Percentiles rank a stretch among this genome's conserved stretches.
Conservation (phyloP, 257 asterid species). For the Penstemon davidsonii region DNA sequence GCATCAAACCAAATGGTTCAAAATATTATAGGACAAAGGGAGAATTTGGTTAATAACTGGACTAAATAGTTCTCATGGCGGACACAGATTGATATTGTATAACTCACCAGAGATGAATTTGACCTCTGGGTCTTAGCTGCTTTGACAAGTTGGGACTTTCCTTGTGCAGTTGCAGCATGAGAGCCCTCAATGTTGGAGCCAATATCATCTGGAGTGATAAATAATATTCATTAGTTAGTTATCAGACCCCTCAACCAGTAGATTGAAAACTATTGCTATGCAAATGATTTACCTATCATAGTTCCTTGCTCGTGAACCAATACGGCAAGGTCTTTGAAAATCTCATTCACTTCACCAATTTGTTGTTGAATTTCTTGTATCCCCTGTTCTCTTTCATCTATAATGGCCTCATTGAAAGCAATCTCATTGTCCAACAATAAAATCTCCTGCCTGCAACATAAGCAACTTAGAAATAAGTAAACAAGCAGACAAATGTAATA, state of each 20-base stretch:
- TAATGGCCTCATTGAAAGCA: constrained; percentile 84
- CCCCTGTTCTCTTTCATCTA: constrained; percentile 95
- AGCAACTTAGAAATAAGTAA: constrained; percentile 25
- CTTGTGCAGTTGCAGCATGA: constrained; percentile 87
- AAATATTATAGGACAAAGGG: too few species aligned
- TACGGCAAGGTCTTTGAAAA: constrained; percentile 90
- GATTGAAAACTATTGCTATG: constrained; percentile 12
- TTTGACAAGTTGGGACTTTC: constrained; percentile 75
- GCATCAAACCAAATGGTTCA: too few species aligned
- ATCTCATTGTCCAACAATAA: constrained; percentile 84
- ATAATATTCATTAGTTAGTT: constrained; percentile 3
- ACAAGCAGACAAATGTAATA: background rate
- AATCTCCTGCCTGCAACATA: constrained; percentile 72
- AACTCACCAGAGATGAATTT: constrained; percentile 87
- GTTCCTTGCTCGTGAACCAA: constrained; percentile 92
- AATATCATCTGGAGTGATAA: constrained; percentile 59
- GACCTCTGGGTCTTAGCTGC: constrained; percentile 89
- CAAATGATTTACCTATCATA: constrained; percentile 63
- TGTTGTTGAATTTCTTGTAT: constrained; percentile 91
- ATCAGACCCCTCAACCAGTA: constrained; percentile 11
- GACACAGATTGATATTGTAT: constrained; percentile 6
- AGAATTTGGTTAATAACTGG: too few species aligned
- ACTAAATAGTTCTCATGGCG: background rate
- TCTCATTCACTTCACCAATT: constrained; percentile 94
- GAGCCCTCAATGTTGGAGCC: constrained; percentile 78